Evolutionary conservation across 306 rosid species (phyloP), one percentile per base, ranked within the genome.

Genomic region (Hippophae tibetana): DNA sequence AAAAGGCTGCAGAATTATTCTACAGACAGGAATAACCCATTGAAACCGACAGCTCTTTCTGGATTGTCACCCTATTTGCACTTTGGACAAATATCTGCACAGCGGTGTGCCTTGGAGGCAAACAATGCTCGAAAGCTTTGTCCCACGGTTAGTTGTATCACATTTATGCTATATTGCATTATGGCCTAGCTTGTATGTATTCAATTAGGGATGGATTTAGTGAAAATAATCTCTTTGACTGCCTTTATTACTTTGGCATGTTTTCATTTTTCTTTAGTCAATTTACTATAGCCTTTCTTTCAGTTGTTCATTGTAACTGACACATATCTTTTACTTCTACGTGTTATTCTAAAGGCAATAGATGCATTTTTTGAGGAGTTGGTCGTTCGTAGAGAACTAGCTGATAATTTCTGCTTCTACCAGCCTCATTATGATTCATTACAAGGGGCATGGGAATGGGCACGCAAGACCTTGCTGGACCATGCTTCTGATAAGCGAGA

Each of bases 381-480:
- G 80, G 76, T 87, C 60, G 86, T 87, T 67, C 79, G 95, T 56
- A 76, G 98, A 75, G 96, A 92, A 78, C 89, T 92, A 60, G 89
- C 95, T 23, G 96, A 87, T 69, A 92, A 87, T 77, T 92, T 73
- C 74, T 92, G 98, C 83, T 87, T 70, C 70, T 83, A 92, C 73
- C 83, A 87, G 78, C 95, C 89, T 27, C 84, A 67, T 69, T 92
- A 92, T 52, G 98, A 92, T 76, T 85, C 95, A 55, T 54, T 92
- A 13, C 76, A 60, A 67, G 98, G 98, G 61, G 89, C 98, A 41
- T 85, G 98, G 98, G 89, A 80, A 47, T 92, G 98, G 98, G 98
- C 98, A 60, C 93, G 87, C 13, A 87, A 83, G 74, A 87, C 92
- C 63, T 81, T 92, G 76, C 67, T 73, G 69, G 86, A 81, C 66